phyloP scores from a whole-genome alignment of 2,329 filamentous ascomycete species.

The Plectosphaerella cucumerina region DNA sequence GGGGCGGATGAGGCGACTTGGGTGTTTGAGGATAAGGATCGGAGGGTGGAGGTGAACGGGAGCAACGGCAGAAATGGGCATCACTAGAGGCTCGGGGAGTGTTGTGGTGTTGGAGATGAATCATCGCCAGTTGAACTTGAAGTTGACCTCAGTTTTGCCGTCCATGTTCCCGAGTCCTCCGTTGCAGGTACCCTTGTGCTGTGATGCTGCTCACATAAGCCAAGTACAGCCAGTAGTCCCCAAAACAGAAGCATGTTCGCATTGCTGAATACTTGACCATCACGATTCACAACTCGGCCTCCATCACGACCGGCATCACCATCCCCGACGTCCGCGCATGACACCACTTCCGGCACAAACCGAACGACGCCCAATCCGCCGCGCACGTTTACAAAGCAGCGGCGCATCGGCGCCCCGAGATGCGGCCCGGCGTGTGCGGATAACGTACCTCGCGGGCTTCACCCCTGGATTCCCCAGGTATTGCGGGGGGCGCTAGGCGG shows the following conservation, averaged over 20 bases:
- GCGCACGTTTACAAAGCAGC: not conserved
- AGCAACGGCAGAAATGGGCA: not conserved
- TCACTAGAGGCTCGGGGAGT: no score
- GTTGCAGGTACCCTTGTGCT: not conserved
- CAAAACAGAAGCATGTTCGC: no score
- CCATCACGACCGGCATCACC: no score
- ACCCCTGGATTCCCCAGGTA: not conserved
- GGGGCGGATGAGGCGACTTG: conserved; percentile 56
- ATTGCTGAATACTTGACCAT: not conserved
- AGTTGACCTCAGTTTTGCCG: no score
- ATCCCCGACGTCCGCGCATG: not conserved
- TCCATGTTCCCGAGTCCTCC: no score
- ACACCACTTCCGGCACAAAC: not conserved
- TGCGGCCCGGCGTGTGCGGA: not conserved
- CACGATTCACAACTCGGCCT: not conserved
- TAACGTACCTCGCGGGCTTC: not conserved
- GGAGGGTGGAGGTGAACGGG: conserved; percentile 5
- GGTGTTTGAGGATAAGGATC: conserved; percentile 40
- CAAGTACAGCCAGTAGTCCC: no score
- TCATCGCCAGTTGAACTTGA: no score
- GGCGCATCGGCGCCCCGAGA: not conserved
- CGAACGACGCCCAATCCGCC: not conserved
- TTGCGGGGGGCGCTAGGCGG: not conserved
- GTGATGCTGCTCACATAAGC: no score
- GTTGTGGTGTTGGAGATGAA: no score